Evolutionary conservation across 495 filamentous ascomycete species (phyloP), one percentile per base, ranked within the genome.

Genomic region (Cercophora scortea): DNA sequence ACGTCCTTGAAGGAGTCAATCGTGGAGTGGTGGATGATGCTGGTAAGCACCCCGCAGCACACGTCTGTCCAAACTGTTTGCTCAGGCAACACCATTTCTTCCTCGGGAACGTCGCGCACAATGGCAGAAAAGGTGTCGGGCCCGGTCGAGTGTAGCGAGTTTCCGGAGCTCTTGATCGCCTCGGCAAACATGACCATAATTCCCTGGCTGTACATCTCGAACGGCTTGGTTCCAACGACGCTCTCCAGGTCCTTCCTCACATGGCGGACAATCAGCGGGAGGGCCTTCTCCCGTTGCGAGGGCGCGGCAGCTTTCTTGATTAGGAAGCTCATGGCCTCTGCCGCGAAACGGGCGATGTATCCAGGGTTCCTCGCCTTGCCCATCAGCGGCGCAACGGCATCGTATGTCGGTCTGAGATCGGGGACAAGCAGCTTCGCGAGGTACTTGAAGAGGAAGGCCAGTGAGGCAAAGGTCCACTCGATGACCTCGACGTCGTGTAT

Each of bases 391-490:
- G 88, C 81, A 73, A 97, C 83, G 38, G 89, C 80, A 56, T 87
- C 78, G 61, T 88, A 89, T 7, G 94, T 79, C 25, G 92, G 88
- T 56, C 89, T 76, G 48, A 97, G 71, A 62, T 99, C 88, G 5
- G 89, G 85, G 0, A 89, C 86, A 18, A 99, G 63, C 8, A 96
- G 76, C 42, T 87, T 80, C 4, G 90, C 92, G 16, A 99, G 79
- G 59, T 95, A 97, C 63, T 97, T 99, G 79, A 97, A 94, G 15
- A 96, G 79, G 80, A 94, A 96, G 55, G 93, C 89, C 12, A 99
- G 77, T 60, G 89, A 90, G 43, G 82, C 89, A 65, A 99, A 97
- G 51, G 89, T 91, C 94, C 93, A 97, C 71, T 99, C 90, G 36
- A 94, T 85, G 13, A 89, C 88, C 56, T 92, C 89, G 33, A 88